Evolutionary conservation across 2,329 filamentous ascomycete species (phyloP).

Genomic region (Kalaharituber pfeilii): DNA sequence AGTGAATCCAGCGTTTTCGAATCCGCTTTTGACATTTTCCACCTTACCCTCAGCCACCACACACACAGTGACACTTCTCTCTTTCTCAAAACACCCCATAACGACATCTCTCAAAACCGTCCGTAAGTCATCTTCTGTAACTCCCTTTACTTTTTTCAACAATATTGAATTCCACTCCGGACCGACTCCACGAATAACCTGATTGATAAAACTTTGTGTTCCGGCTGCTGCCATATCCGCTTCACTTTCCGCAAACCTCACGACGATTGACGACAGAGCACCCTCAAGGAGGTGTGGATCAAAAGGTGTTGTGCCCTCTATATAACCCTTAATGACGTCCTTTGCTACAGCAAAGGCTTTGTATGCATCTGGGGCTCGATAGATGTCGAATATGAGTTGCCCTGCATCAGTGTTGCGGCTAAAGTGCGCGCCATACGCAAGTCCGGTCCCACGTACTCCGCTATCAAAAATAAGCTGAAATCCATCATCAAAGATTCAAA

Average conservation of each 20-base stretch:
- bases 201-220: conserved; percentile 62
- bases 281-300: conserved; percentile 74
- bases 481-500: neutral
- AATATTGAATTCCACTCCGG: conserved; percentile 63
- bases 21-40: conserved; percentile 65
- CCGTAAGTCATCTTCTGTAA: conserved; percentile 60
- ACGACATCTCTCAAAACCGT: conserved; percentile 56
- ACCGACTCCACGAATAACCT: conserved; percentile 59
- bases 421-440: conserved; percentile 80
- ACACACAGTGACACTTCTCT: conserved; percentile 67
- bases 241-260: conserved; percentile 73
- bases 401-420: conserved; percentile 61
- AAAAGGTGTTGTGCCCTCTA: conserved; percentile 50
- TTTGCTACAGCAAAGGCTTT: conserved; percentile 69
- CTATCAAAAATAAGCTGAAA: conserved; percentile 23
- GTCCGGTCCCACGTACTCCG: conserved; percentile 76
- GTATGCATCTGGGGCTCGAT: conserved; percentile 73
- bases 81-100: conserved; percentile 60
- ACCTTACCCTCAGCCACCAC: conserved; percentile 75
- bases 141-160: conserved; percentile 56
- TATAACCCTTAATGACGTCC: conserved; percentile 56
- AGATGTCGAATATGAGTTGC: conserved; percentile 66
- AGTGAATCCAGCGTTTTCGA: conserved; percentile 60
- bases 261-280: conserved; percentile 76
- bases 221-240: conserved; percentile 69